Percentiles rank a stretch among this genome's conserved stretches.
Evolutionary conservation across 2,329 filamentous ascomycete species (phyloP).

Genomic region (Thelonectria rubi): DNA sequence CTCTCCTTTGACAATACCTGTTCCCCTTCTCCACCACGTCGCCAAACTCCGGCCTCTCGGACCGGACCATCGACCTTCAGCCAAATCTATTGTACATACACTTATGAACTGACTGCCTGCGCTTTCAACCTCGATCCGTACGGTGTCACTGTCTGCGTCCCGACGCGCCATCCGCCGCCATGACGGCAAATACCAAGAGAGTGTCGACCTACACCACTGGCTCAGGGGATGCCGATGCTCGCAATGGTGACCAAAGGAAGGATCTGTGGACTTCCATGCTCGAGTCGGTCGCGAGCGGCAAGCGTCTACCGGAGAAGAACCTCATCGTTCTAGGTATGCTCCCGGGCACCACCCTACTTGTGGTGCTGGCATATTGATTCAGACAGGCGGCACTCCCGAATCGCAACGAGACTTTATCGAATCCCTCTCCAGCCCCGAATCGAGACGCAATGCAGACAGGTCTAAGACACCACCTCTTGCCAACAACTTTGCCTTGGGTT

Average conservation of each 20-base stretch:
- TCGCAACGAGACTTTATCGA: slow-evolving; percentile 87
- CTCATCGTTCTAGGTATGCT: slow-evolving; percentile 80
- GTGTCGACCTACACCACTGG: slow-evolving; percentile 67
- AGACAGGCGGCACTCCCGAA: slow-evolving; percentile 78
- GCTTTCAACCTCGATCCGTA: slow-evolving; percentile 14
- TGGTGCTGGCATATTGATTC: slow-evolving; percentile 13
- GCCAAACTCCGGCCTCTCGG: slow-evolving; percentile 8
- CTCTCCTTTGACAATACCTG: slow-evolving; percentile 9
- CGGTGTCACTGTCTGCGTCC: slow-evolving; percentile 27
- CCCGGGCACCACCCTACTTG: neutral
- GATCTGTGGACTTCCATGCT: slow-evolving; percentile 96
- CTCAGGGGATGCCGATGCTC: slow-evolving; percentile 63
- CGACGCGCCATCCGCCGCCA: slow-evolving; percentile 43
- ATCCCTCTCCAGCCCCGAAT: slow-evolving; percentile 63
- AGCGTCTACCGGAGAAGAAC: slow-evolving; percentile 91
- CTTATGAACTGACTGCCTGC: slow-evolving; percentile 21
- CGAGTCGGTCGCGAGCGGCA: slow-evolving; percentile 88
- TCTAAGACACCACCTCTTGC: slow-evolving; percentile 80
- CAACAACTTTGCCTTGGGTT: slow-evolving; percentile 91
- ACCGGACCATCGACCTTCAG: slow-evolving; percentile 7
- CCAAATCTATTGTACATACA: slow-evolving; percentile 22
- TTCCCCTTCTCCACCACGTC: slow-evolving; percentile 24
- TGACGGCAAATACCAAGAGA: slow-evolving; percentile 64
- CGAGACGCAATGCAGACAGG: slow-evolving; percentile 62
- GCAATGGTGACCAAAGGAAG: slow-evolving; percentile 78